These are phyloP conservation scores for Stagonosporopsis tanaceti DNA, from an alignment of 2,329 filamentous ascomycete species.

Conservation along the genomic window DNA sequence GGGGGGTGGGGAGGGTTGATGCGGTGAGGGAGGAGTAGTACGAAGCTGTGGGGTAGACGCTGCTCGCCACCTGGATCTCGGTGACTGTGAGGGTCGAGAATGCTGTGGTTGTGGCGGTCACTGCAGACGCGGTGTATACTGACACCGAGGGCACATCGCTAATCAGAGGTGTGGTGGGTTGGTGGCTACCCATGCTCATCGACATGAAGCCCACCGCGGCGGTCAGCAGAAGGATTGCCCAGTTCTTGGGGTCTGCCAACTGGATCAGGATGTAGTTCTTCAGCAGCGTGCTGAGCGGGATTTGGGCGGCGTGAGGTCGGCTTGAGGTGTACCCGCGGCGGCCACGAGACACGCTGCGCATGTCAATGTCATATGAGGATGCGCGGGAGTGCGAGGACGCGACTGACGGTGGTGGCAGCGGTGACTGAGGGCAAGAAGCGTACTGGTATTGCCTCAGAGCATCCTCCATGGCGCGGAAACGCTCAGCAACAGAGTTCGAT, in stretches of 20 bases:
- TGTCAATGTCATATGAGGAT: conserved; percentile 14
- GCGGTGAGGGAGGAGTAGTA: conserved; percentile 6
- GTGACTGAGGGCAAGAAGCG: conserved; percentile 16
- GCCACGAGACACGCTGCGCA: conserved; percentile 20
- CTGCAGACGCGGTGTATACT: conserved; percentile 3
- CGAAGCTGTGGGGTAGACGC: conserved; percentile 4
- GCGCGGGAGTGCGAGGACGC: conserved; percentile 7
- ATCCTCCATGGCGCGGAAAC: conserved; percentile 41
- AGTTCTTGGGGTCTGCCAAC: conserved; percentile 62
- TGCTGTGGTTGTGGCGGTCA: conserved; percentile 33
- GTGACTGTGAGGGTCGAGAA: conserved; percentile 41
- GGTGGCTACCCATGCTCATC: conserved; percentile 32
- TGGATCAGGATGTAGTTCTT: conserved; percentile 63
- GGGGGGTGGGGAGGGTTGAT: conserved; percentile 4
- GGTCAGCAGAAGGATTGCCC: conserved; percentile 58
- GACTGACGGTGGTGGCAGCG: conserved; percentile 18
- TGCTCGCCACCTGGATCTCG: conserved; percentile 22
- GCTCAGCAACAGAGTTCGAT: conserved; percentile 38
- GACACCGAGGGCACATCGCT: conserved; percentile 14
- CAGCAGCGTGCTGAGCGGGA: conserved; percentile 61
- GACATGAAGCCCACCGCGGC: conserved; percentile 54
- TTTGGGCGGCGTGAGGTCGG: conserved; percentile 44
- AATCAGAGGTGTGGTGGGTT: conserved; percentile 15
- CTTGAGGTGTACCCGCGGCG: conserved; percentile 22
- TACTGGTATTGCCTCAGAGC: conserved; percentile 33